Base-by-base conservation (phyloP, 1,284 basidiomycete species). In the Leucoagaricus sp. region DNA sequence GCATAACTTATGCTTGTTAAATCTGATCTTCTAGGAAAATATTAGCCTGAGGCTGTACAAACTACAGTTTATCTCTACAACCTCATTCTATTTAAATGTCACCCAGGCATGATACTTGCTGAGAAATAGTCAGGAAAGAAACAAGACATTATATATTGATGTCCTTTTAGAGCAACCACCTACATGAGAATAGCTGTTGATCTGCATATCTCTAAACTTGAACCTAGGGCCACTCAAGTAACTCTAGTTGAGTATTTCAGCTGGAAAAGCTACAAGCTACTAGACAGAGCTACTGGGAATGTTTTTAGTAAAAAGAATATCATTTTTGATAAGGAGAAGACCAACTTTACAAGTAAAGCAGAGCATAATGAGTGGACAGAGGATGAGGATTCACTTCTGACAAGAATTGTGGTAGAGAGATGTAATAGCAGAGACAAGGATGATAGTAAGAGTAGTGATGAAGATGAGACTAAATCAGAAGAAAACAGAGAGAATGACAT, bases 21-120 rank as follows among this genome's bases (percentile, higher is more conserved):
- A 21, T 60, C 64, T 0, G 55, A 55, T 2, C 61, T 75, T 0
- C 68, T 69, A 0, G 56, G 62, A 9, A 63, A 60, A 9, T 63
- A 66, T 19, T 75, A 72, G 70, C 66, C 55, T 0, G 64, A 74
- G 7, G 69, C 68, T 1, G 57, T 63, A 4, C 34, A 57, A 2
- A 55, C 56, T 0, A 23, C 49, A 0, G 49, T 49, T 2, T 61
- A 63, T 38, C 13, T 57, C 2, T 21, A 33, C 3, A 58, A 58
- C 28, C 40, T 54, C 15, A 34, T 50, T 9, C 53, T 57, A 9
- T 54, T 40, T 2, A 49, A 25, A 13, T 19, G 29, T 12, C 12
- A 23, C 26, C 33, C 46, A 3, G 26, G 26, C 25, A 26, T 48
- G 8, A 45, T 38, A 2, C 56, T 34, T 8, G 34, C 25, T 21